Base-by-base conservation (phyloP, 2,329 filamentous ascomycete genomes). In the Akanthomyces muscarius region DNA sequence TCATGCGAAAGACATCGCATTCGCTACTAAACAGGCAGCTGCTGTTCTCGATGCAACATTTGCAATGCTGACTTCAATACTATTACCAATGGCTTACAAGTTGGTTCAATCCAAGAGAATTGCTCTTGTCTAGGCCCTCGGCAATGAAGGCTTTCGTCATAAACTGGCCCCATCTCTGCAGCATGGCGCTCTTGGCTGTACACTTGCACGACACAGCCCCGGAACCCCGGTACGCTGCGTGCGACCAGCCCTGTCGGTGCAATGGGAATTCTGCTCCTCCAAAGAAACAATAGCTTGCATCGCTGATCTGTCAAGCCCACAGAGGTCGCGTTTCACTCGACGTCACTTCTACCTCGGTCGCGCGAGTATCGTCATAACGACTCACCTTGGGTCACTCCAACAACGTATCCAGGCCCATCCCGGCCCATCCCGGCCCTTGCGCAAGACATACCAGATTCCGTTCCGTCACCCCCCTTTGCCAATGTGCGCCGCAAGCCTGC, bases 31-130 rank as follows among this genome's bases (percentile, higher is more conserved):
- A 45, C 11, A 14, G 54, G 51, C 51, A 53, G 33, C 33, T 16
- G 10, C 23, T 23, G 16, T 33, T 33, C 23, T 45, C 11, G n/a
- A 56, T 33, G 41, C 41, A 33, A 45, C 54, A 21, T 30, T n/a
- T 14, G 23, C 38, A 11, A 44, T 56, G 54, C 54, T 45, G 41
- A 5, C 25, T 23, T 5, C 54, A 45, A 56, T 56, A 56, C 13
- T 56, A 30, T 45, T 45, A 56, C 18, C 25, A 33, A 33, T 56
- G 54, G 54, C 25, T 56, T 56, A 23, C 54, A 56, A 45, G n/a
- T 10, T 8, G 25, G 6, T 16, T 1, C 7, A 8, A 14, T 2
- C 14, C 41, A 45, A 33, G 11, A 33, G 18, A 23, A 30, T 10
- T 21, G 41, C 4, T 14, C 41, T 33, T 23, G 42, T 11, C 25